These are phyloP conservation scores for Leptodermis oblonga DNA, from an alignment of 257 asterid species.

Conservation along the genomic window DNA sequence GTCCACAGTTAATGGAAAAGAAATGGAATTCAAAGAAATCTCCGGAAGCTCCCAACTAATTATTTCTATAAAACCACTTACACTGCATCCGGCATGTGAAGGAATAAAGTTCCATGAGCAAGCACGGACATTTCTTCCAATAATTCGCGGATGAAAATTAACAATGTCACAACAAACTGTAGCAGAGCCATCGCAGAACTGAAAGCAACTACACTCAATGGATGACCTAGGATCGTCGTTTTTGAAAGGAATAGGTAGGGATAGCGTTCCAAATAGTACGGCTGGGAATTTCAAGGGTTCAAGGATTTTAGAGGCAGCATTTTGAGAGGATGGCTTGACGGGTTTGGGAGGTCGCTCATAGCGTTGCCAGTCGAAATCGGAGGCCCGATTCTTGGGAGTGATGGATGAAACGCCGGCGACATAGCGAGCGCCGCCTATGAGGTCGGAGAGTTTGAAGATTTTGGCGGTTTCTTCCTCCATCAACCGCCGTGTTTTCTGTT, in stretches of 20 bases:
- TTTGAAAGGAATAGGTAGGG: conserved; percentile 38
- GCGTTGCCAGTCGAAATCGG: conserved; percentile 12
- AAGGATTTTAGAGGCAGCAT: conserved; percentile 36
- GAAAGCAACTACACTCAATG: conserved; percentile 48
- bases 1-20: conserved; percentile 31
- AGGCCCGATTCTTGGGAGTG: conserved; percentile 22
- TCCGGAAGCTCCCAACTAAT: conserved; percentile 52
- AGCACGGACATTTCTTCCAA: conserved; percentile 41
- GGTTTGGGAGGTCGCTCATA: conserved; percentile 15
- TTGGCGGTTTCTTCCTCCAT: conserved; percentile 42
- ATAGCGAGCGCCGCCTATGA: conserved; percentile 43
- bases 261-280: conserved; percentile 49
- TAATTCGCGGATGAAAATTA: conserved; percentile 42
- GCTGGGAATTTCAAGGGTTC: conserved; percentile 46
- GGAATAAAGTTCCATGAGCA: conserved; percentile 83
- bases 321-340: conserved; percentile 19
- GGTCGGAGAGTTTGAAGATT: conserved; percentile 39
- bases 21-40: conserved; percentile 21
- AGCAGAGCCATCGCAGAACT: conserved; percentile 51
- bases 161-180: conserved; percentile 68
- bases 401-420: conserved; percentile 51
- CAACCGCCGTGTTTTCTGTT: not conserved
- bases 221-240: conserved; percentile 2
- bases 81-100: conserved; percentile 14
- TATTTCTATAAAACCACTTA: conserved; percentile 69